Base-by-base conservation (phyloP, 1,284 basidiomycete genomes). In the Mrakiaceae sp. region DNA sequence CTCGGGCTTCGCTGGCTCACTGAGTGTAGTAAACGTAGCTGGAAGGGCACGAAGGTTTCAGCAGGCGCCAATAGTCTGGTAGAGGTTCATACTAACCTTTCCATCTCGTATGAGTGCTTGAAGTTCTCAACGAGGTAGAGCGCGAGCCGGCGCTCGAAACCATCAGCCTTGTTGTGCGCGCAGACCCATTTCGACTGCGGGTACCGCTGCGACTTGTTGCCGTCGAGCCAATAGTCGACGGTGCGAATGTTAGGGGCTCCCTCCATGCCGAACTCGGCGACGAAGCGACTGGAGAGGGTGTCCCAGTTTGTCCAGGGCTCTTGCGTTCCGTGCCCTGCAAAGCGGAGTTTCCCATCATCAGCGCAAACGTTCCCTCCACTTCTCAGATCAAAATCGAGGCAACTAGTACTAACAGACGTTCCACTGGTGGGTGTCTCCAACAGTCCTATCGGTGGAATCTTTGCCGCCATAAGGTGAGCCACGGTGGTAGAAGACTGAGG, bases 301-400 rank as follows among this genome's bases (percentile, higher is more conserved):
- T 91, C 88, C 87, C 90, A 94, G 69, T 91, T 87, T 67, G 88
- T 83, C 88, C 90, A 95, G 0, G 88, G 84, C 71, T 92, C 87
- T 73, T 93, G 89, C 1, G 83, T 72, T 7, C 79, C 79, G 73
- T 94, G 90, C 91, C 91, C 27, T 27, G 27, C 27, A 27, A 27
- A 27, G 27, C 27, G 27, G 27, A 27, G 27, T 27, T 27, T 27
- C 27, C 27, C 27, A 27, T 2, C 27, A 39, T 58, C n/a, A 58
- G 46, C 14, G 5, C 27, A 27, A 27, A 27, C 27, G 27, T 27
- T 27, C 27, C 27, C 27, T 27, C 27, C 27, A 27, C 27, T 27
- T 58, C 27, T 58, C 56, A 14, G 10, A 50, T 50, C 27, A 27
- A 27, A 27, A 27, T 1, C 27, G 27, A 27, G 27, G 27, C 27